A percentile compares a stretch with the other conserved stretches of the same genome.
phyloP scores from a whole-genome alignment of 2,329 filamentous ascomycete species.

The Proliferodiscus dingleyae region DNA sequence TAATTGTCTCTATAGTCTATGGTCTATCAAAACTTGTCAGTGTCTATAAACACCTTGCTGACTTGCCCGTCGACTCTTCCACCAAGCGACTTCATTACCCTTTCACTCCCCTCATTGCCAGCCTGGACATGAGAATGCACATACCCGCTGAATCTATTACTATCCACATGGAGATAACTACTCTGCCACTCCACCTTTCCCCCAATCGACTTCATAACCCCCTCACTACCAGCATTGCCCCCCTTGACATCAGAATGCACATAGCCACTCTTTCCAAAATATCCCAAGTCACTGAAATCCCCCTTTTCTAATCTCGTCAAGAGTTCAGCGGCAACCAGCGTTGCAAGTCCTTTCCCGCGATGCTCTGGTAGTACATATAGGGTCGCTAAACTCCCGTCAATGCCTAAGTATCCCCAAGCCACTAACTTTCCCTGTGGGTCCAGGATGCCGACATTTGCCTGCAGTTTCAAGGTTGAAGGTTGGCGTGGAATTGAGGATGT shows the following conservation, averaged over 20 bases:
- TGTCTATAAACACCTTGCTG: constrained; percentile 10
- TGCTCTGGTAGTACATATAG: constrained; percentile 27
- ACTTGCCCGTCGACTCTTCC: constrained; percentile 3
- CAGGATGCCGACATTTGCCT: constrained; percentile 25
- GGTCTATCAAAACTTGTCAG: not conserved
- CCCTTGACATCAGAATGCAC: constrained; percentile 28
- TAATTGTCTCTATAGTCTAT: not conserved
- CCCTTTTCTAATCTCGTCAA: constrained; percentile 17
- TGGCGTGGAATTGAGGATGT: constrained; percentile 26
- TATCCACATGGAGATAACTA: constrained; percentile 27
- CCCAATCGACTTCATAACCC: constrained; percentile 26
- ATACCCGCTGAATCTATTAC: constrained; percentile 8
- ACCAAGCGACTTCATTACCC: constrained; percentile 10
- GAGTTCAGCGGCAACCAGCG: constrained; percentile 20
- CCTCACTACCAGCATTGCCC: constrained; percentile 28
- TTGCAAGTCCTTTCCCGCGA: constrained; percentile 26
- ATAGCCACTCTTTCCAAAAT: constrained; percentile 26
- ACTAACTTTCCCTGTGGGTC: constrained; percentile 14
- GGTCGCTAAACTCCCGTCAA: constrained; percentile 28
- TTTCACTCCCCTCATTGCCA: constrained; percentile 10
- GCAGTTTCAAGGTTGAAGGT: constrained; percentile 18
- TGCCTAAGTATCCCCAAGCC: constrained; percentile 28
- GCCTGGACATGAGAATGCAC: not conserved
- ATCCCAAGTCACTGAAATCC: constrained; percentile 24
- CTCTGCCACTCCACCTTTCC: constrained; percentile 12